Conservation (phyloP, 139 green algal genomes). For the Raphidocelis subcapitata region DNA sequence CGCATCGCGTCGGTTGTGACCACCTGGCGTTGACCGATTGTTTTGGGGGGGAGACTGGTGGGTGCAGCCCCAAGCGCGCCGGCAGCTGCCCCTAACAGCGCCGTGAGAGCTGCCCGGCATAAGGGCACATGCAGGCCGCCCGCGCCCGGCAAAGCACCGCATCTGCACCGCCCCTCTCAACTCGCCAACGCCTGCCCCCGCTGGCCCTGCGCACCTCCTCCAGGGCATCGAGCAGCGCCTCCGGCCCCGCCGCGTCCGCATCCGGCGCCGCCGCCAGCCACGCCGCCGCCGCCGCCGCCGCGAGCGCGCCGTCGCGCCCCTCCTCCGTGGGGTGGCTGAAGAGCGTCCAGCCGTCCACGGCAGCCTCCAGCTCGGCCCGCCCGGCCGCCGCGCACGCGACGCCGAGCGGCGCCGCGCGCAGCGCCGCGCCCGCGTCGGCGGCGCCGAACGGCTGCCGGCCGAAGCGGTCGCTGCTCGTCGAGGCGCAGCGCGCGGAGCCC, state of each 20-base stretch:
- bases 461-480: background rate
- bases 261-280: constrained; percentile 2
- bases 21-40: too few relatives aligned
- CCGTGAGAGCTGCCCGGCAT: too few relatives aligned
- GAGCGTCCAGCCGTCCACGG: constrained; percentile 11
- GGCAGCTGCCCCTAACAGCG: too few relatives aligned
- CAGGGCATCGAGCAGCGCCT: constrained; percentile 11
- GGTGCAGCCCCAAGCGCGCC: too few relatives aligned
- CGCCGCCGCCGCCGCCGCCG: constrained; percentile 11
- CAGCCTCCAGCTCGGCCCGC: background rate
- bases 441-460: constrained; percentile 18
- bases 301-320: constrained; percentile 6
- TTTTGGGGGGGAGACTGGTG: too few relatives aligned
- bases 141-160: too few relatives aligned
- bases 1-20: too few relatives aligned
- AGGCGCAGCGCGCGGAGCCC: background rate
- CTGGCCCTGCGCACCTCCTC: too few relatives aligned
- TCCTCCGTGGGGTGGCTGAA: constrained; percentile 14
- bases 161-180: too few relatives aligned
- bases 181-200: too few relatives aligned
- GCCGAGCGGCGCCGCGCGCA: constrained; percentile 1
- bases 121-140: too few relatives aligned
- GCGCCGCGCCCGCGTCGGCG: background rate
- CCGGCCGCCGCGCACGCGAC: background rate
- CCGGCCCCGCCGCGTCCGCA: background rate